Base-by-base conservation (phyloP, 257 asterid species). In the Scutellaria minor region DNA sequence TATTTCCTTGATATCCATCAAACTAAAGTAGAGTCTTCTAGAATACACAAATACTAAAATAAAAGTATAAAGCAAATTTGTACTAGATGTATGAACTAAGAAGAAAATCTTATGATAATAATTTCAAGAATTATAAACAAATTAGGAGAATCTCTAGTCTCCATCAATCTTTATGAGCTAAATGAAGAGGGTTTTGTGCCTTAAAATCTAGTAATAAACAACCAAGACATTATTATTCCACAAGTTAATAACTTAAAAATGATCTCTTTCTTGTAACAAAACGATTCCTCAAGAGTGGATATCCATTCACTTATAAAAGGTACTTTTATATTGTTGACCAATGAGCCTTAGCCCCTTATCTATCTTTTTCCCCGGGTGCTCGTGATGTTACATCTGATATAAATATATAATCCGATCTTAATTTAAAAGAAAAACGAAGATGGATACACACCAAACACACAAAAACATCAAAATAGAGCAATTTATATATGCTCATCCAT, bases 251-350 rank as follows among this genome's bases (percentile, higher is more conserved):
- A 44, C 5, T 58, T 39, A n/a, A 40, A 7, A n/a, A 42, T 27
- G 40, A 56, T 67, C 56, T 48, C 53, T 76, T 70, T 54, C 54
- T 63, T 53, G 74, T 58, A 11, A 50, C 31, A 72, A 78, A 73
- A 73, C 66, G 55, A 78, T 78, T 78, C 82, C 71, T 12, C 65
- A 50, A 50, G 70, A 24, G 64, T 77, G 66, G 70, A 58, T 35
- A 72, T 66, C 75, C 74, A 53, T 68, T 24, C 68, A 44, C 57
- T 60, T 40, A n/a, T 14, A 63, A 69, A 74, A 76, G 80, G 63
- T 9, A 70, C 75, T 79, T 79, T 79, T 5, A 50, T 48, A 37
- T 71, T 20, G 75, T 75, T 79, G 83, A 70, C 77, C 42, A 64
- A 24, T 56, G 62, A 48, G 66, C 48, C 60, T 4, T 58, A 11